These are phyloP conservation scores for Trametes villosa DNA, from an alignment of 768 basidiomycete genomes.

Conservation along the genomic window DNA sequence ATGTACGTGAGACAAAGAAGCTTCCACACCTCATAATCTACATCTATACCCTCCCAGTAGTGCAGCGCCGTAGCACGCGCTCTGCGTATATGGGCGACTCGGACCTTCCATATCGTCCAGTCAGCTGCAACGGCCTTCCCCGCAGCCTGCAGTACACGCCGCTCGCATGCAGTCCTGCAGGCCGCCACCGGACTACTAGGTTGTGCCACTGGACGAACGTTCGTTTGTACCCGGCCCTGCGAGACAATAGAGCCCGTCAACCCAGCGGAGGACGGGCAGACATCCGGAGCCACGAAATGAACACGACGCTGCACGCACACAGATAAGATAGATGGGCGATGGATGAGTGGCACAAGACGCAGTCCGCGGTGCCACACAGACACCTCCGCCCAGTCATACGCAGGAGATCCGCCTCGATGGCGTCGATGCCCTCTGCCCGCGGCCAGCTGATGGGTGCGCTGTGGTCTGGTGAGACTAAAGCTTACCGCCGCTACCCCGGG, in stretches of 20 bases:
- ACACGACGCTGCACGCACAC: neutral
- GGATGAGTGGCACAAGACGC: constrained; percentile 8
- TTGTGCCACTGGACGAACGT: constrained; percentile 9
- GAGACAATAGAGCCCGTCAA: constrained; percentile 7
- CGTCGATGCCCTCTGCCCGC: constrained; percentile 13
- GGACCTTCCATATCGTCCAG: neutral
- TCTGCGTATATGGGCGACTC: neutral
- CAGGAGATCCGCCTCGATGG: constrained; percentile 11
- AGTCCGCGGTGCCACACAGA: constrained; percentile 3
- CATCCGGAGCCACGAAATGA: constrained; percentile 1
- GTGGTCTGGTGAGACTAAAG: constrained; percentile 24
- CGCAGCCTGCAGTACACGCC: constrained; percentile 1
- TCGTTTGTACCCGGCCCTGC: constrained; percentile 1
- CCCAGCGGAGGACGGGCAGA: constrained; percentile 7
- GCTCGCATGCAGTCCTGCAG: constrained; percentile 14
- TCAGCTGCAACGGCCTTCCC: constrained; percentile 5
- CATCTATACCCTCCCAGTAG: neutral
- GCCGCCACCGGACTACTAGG: neutral
- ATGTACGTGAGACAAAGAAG: constrained; percentile 11
- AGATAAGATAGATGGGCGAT: constrained; percentile 14
- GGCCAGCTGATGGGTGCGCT: constrained; percentile 4
- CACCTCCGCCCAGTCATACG: neutral
- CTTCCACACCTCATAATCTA: neutral
- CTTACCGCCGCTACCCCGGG: constrained; percentile 21
- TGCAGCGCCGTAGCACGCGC: neutral